A percentile compares a stretch with the other conserved stretches of the same genome.
These are phyloP conservation scores for Lentinula novae-zelandiae DNA, from an alignment of 1,284 basidiomycete genomes.

Conservation along the genomic window DNA sequence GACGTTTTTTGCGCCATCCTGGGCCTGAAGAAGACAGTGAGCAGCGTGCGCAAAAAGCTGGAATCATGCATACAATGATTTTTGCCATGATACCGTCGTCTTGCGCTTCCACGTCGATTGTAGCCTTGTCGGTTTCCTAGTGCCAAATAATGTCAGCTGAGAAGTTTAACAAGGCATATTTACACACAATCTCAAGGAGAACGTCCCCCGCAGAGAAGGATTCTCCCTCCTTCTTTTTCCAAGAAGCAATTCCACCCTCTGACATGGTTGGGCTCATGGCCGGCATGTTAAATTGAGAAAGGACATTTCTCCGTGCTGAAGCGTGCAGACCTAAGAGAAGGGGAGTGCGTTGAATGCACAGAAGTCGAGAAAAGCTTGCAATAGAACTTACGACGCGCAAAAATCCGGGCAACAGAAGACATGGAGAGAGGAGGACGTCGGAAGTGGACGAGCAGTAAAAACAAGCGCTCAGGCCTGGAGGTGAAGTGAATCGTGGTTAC, in stretches of 20 bases:
- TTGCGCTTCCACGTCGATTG: constrained; percentile 98
- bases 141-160: constrained; percentile 11
- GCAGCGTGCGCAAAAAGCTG: neutral
- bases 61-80: constrained; percentile 61
- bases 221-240: constrained; percentile 98
- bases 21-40: constrained; percentile 42
- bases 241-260: constrained; percentile 95
- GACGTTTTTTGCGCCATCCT: constrained; percentile 86
- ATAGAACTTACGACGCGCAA: constrained; percentile 56
- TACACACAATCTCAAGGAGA: constrained; percentile 84
- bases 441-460: constrained; percentile 6
- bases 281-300: constrained; percentile 94
- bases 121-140: constrained; percentile 99
- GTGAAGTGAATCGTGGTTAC: neutral
- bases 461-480: neutral
- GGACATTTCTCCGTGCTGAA: constrained; percentile 74
- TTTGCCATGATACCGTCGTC: constrained; percentile 96
- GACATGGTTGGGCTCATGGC: constrained; percentile 99
- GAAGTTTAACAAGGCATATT: constrained; percentile 11
- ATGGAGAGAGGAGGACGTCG: constrained; percentile 33
- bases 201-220: constrained; percentile 89
- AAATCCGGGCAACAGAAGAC: constrained; percentile 64
- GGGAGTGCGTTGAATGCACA: constrained; percentile 5
- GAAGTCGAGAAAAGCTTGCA: neutral
- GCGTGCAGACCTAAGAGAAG: constrained; percentile 68